phyloP scores from a whole-genome alignment of 1,284 basidiomycete genomes.

The Pascua guehoae region DNA sequence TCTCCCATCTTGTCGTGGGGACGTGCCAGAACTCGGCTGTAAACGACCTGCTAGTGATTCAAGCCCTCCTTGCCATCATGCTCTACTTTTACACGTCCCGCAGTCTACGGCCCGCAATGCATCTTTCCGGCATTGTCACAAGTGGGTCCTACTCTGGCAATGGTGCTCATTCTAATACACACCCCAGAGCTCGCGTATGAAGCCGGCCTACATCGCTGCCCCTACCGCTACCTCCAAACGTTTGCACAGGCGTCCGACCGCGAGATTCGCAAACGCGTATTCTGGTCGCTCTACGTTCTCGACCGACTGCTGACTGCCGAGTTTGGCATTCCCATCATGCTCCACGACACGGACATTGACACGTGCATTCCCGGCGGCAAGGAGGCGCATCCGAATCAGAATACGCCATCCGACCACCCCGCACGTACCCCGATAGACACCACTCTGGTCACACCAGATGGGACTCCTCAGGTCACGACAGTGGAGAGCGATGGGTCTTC shows the following conservation, averaged over 20 bases:
- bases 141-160: conserved; percentile 11
- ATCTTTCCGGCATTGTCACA: conserved; percentile 17
- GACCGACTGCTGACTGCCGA: conserved; percentile 26
- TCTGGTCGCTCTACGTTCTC: conserved; percentile 26
- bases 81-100: conserved; percentile 19
- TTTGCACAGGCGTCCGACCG: conserved; percentile 13
- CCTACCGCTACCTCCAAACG: conserved; percentile 15
- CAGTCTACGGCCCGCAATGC: conserved; percentile 23
- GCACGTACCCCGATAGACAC: conserved; percentile 1
- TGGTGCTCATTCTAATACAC: background rate
- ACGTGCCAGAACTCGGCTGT: conserved; percentile 17
- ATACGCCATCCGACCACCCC: conserved; percentile 3
- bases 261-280: conserved; percentile 27
- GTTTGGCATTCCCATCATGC: conserved; percentile 26
- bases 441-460: background rate
- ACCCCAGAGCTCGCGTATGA: conserved; percentile 23
- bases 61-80: conserved; percentile 20
- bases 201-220: conserved; percentile 29
- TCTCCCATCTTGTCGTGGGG: conserved; percentile 12
- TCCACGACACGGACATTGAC: conserved; percentile 28
- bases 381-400: conserved; percentile 9
- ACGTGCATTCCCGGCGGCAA: conserved; percentile 22
- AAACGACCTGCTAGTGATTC: conserved; percentile 24
- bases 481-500: no score
- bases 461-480: no score